phyloP scores from a whole-genome alignment of 352 stramenopile species.

The Phytophthora niederhauseri region DNA sequence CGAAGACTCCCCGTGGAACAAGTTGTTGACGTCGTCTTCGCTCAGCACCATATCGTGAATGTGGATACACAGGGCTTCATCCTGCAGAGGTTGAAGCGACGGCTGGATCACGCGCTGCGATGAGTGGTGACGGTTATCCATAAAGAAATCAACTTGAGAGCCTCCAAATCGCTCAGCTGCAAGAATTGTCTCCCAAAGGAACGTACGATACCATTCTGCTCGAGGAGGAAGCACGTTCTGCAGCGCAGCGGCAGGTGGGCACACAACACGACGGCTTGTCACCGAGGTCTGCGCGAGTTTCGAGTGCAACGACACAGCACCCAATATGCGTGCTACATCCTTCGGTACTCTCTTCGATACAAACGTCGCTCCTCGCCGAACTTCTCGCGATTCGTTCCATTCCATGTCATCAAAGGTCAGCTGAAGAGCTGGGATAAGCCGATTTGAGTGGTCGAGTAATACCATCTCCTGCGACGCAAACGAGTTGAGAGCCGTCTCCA shows the following conservation, averaged over 20 bases:
- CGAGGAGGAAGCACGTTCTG: constrained; percentile 44
- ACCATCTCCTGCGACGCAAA: constrained; percentile 48
- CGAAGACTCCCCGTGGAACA: constrained; percentile 60
- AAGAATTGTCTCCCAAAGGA: constrained; percentile 68
- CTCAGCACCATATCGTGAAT: constrained; percentile 64
- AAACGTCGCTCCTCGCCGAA: constrained; percentile 56
- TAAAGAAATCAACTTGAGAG: constrained; percentile 68
- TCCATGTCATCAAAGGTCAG: constrained; percentile 81
- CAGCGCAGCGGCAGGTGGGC: constrained; percentile 47
- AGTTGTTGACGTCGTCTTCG: constrained; percentile 53
- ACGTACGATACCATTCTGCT: constrained; percentile 45
- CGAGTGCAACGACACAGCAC: constrained; percentile 66
- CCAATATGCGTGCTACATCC: constrained; percentile 53
- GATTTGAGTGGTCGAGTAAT: constrained; percentile 45
- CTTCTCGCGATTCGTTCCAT: constrained; percentile 68
- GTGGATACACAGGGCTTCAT: constrained; percentile 74
- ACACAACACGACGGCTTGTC: constrained; percentile 52
- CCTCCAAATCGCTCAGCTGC: constrained; percentile 59
- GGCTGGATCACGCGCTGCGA: constrained; percentile 72
- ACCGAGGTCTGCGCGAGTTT: constrained; percentile 68
- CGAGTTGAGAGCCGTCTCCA: constrained; percentile 32
- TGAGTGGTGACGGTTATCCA: constrained; percentile 69
- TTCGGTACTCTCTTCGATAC: constrained; percentile 54
- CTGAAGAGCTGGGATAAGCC: constrained; percentile 38
- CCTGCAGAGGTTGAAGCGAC: constrained; percentile 72